Base-by-base conservation (phyloP, 257 asterid species). In the Lycium ferocissimum region DNA sequence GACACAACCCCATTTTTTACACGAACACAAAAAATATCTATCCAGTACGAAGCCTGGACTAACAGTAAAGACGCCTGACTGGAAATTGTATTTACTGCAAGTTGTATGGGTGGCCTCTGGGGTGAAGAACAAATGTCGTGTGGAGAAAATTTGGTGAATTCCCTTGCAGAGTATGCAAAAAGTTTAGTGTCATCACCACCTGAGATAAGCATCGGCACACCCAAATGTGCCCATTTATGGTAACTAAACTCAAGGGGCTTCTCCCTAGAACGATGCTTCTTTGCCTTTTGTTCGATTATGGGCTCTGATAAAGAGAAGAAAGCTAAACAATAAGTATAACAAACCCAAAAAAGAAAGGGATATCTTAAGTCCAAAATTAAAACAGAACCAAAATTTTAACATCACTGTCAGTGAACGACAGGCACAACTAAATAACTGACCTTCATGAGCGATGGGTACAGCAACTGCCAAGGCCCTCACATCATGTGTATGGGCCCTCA, bases 161-260 rank as follows among this genome's bases (percentile, higher is more conserved):
- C 98, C 88, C 89, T 92, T 2, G 89, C 98, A 85, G 97, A 92
- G 89, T 91, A 93, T 76, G 98, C 98, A 90, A 91, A 95, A 81
- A 95, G 93, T 87, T 93, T 95, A 62, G 94, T 82, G 84, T 97
- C 99, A 79, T 95, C 99, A 58, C 98, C 98, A 82, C 93, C 98
- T 6, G 99, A 97, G 69, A 97, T 92, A 78, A 97, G 98, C 99
- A 97, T 95, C 2, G 99, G 99, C 20, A 97, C 99, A 66, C 98
- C 98, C 88, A 94, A 88, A 87, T 93, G 98, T 72, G 97, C 98
- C 99, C 99, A 97, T 88, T 95, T 92, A 83, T 88, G 98, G 85
- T 95, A 97, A 91, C 97, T 91, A 86, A 91, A 95, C n/a, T 91
- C 92, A 59, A 92, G 66, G 54, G 95, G 91, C 89, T 92, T 95